Evolutionary conservation across 1,284 basidiomycete species (phyloP), one percentile per base, ranked within the genome.

Genomic region (Ganoderma multipileum): DNA sequence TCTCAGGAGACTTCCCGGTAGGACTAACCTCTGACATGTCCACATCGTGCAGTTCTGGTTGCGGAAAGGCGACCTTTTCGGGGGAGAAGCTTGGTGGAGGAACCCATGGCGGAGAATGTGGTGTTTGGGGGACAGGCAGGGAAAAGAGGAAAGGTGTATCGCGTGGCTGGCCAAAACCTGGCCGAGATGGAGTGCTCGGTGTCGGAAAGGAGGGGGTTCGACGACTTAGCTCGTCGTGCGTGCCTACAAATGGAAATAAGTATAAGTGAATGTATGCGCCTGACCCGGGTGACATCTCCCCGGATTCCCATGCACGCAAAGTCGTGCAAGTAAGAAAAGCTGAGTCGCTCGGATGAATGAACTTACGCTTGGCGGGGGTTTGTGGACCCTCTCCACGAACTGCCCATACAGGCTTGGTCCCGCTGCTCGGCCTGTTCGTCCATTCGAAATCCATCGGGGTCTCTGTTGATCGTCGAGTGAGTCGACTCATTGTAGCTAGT

Each of bases 391-490:
- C 83, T 38, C 44, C 23, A 26, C 11, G 47, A 14, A 50, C 18
- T 39, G 85, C 85, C 91, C 91, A 93, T 4, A 84, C 86, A 9
- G 90, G 88, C 76, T 83, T 87, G 64, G 83, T 79, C 52, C 79
- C 77, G 65, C 80, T 82, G 66, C 84, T 83, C 2, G 86, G 83
- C 30, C 87, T 81, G 63, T 83, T 84, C 16, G 89, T 90, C 75
- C 86, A 91, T 73, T 92, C 87, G 78, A 89, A 94, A 79, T 94
- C 93, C 92, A 94, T 94, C 2, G 92, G 92, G 7, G 89, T 91
- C 75, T 93, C 92, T 63, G 83, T 92, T n/a, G 91, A 91, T 69
- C 86, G 80, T 28, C 76, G 69, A 55, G 77, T 69, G 62, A 73
- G 70, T 58, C 65, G 75, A 47, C 73, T 67, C 61, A 66, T 64